Conservation (phyloP, 306 rosid genomes). For the Fagus crenata region DNA sequence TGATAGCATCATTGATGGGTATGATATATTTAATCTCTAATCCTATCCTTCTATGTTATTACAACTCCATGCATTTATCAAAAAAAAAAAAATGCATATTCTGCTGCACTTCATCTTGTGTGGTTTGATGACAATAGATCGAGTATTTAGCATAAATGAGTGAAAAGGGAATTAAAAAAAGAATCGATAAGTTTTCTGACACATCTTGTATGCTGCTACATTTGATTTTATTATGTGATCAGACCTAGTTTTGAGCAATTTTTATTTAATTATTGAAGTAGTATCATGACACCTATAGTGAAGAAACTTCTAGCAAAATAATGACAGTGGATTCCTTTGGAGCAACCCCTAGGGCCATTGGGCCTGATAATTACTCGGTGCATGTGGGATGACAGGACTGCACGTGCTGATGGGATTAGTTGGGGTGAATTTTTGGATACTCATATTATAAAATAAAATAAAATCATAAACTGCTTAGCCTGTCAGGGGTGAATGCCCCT, state of each 20-base stretch:
- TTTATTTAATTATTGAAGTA: neutral
- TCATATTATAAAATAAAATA: no score
- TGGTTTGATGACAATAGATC: neutral
- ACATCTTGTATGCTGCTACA: neutral
- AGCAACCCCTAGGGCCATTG: no score
- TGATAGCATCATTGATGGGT: slow-evolving; percentile 88
- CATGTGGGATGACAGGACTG: no score
- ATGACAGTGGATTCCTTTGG: neutral
- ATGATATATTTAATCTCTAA: slow-evolving; percentile 25
- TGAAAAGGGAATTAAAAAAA: neutral
- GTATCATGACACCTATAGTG: neutral
- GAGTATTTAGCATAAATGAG: neutral
- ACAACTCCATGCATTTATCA: neutral
- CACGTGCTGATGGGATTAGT: no score
- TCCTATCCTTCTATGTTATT: neutral
- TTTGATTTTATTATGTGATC: neutral
- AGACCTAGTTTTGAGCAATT: neutral
- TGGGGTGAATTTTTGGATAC: no score
- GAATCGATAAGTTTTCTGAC: neutral
- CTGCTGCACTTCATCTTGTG: neutral
- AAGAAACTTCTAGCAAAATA: neutral
- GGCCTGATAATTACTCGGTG: no score
- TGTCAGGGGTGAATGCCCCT: no score
- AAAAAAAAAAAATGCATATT: neutral
- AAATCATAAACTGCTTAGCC: no score